A percentile compares a stretch with the other conserved stretches of the same genome.
phyloP scores from a whole-genome alignment of 768 basidiomycete species.

The Sporobolomyces pararoseus region DNA sequence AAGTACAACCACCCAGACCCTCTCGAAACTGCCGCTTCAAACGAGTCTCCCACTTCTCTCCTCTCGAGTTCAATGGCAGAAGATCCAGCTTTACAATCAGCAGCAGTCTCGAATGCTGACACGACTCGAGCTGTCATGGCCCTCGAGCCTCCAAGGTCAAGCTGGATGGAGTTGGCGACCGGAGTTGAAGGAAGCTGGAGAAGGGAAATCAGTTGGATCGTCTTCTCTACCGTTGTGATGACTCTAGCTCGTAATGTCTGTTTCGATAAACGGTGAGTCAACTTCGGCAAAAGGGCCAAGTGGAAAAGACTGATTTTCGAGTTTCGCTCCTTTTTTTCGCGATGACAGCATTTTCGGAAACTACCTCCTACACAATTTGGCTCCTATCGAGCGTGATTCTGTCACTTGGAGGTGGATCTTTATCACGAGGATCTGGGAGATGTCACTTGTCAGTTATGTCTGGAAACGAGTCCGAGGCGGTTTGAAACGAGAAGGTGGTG shows the following conservation, averaged over 20 bases:
- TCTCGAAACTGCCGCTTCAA: not conserved
- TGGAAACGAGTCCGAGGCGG: conserved; percentile 25
- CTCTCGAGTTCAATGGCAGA: not conserved
- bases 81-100: conserved; percentile 5
- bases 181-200: conserved; percentile 7
- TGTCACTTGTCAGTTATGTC: conserved; percentile 3
- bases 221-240: conserved; percentile 9
- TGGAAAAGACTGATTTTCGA: not conserved
- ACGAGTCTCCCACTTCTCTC: conserved; percentile 4
- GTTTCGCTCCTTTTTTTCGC: no score
- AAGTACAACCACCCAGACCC: conserved; percentile 10
- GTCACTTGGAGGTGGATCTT: conserved; percentile 29
- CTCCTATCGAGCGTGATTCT: conserved; percentile 31
- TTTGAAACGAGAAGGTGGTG: conserved; percentile 28
- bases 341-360: conserved; percentile 24
- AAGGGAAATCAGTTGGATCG: conserved; percentile 10
- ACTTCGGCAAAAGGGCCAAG: not conserved
- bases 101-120: conserved; percentile 6
- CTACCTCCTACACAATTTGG: conserved; percentile 33
- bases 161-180: conserved; percentile 3
- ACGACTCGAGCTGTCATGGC: not conserved
- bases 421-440: conserved; percentile 24
- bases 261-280: conserved; percentile 16
- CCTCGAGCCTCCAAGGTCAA: not conserved
- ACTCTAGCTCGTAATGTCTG: conserved; percentile 16